Percentiles rank a stretch among this genome's conserved stretches.
Conservation (phyloP, 2,329 filamentous ascomycete species). For the Cytospora mali region DNA sequence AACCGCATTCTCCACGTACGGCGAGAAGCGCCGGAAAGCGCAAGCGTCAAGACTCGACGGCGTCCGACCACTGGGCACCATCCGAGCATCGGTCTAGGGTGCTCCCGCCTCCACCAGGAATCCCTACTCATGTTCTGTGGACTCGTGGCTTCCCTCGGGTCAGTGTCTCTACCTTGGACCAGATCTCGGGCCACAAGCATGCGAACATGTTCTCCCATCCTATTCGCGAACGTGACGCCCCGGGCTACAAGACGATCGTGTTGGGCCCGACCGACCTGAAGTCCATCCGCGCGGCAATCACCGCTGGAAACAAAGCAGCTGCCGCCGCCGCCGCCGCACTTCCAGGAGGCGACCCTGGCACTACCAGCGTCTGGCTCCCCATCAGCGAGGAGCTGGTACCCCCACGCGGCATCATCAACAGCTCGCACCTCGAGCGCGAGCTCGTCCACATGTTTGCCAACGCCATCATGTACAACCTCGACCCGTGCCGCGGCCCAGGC, state of each 20-base stretch:
- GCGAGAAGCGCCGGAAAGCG: conserved; percentile 49
- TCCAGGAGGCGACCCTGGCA: conserved; percentile 60
- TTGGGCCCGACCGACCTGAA: conserved; percentile 77
- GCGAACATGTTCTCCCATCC: conserved; percentile 80
- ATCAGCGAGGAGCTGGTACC: conserved; percentile 78
- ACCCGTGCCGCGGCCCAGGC: conserved; percentile 72
- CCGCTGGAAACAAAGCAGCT: conserved; percentile 69
- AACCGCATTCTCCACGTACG: conserved; percentile 42
- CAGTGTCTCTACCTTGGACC: conserved; percentile 71
- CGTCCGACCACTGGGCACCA: conserved; percentile 28
- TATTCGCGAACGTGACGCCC: conserved; percentile 73
- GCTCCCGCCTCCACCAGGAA: conserved; percentile 30
- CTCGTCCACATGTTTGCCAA: conserved; percentile 97
- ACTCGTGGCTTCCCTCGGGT: conserved; percentile 76
- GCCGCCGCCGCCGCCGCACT: conserved; percentile 63
- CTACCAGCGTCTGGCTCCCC: conserved; percentile 64
- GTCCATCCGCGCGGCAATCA: conserved; percentile 74
- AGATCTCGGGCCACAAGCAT: conserved; percentile 75
- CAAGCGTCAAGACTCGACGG: conserved; percentile 57
- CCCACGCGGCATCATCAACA: conserved; percentile 90
- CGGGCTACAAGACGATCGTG: conserved; percentile 74
- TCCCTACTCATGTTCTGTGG: conserved; percentile 70
- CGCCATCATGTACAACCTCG: conserved; percentile 96
- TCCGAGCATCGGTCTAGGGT: conserved; percentile 18
- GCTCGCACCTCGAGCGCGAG: conserved; percentile 88